Evolutionary conservation across 768 basidiomycete species (phyloP), one percentile per base, ranked within the genome.

Genomic region (Lentinus tigrinus): DNA sequence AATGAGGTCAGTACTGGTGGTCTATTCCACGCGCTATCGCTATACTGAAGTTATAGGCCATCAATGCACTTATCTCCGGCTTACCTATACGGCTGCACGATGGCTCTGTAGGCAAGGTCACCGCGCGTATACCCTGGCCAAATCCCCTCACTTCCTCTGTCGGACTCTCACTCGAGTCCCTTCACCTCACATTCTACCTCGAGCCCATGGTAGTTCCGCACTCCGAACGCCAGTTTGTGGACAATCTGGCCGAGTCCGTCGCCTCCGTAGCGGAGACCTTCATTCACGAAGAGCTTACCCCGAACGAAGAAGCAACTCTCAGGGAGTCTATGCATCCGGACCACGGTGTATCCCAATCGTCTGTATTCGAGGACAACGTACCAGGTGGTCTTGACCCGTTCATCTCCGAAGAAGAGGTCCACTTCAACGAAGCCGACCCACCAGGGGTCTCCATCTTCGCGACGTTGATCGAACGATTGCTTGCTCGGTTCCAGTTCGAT

Each of bases 231-330:
- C 66, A 58, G 52, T 42, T 39, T 67, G 17, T 65, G 65, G 48
- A 60, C 38, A 81, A 87, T 67, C 78, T 95, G 14, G 77, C 91
- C 4, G 83, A 87, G 46, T 94, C 94, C 23, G 87, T 93, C n/a
- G 81, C 81, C 26, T 87, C 87, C n/a, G 83, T 89, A 14, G 91
- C 94, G 1, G 88, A 93, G 63, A 85, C 88, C 3, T 98, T 98
- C 73, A 77, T 96, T 24, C 89, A 95, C 47, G 81, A 91, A 61
- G 92, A 95, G 67, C 76, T 97, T 49, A 80, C 85, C 23, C 76
- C 81, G 7, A 77, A 77, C 60, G 93, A 96, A 67, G 90, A 87
- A 64, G 84, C 82, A 7, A 76, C 82, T 31, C 77, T 95, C 21
- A 82, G 85, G 65, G 79, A 85, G 58, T 92, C 92, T 1, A 72